phyloP scores from a whole-genome alignment of 306 rosid species.

The Mimosa pudica region DNA sequence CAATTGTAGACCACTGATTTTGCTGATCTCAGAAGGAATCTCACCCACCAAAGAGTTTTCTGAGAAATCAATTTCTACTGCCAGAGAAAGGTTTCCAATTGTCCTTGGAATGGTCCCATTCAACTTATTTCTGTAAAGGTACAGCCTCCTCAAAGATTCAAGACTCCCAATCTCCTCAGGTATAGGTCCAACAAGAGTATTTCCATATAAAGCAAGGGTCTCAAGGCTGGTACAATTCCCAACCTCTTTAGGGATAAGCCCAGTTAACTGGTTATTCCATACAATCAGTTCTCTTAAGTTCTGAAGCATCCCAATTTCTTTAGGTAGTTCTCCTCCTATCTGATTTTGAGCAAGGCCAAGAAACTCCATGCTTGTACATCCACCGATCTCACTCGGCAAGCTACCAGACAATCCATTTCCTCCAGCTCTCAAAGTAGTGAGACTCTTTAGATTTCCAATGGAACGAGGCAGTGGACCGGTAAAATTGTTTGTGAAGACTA shows the following conservation, averaged over 20 bases:
- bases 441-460: slow-evolving; percentile 74
- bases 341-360: slow-evolving; percentile 94
- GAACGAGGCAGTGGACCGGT: slow-evolving; percentile 76
- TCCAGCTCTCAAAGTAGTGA: slow-evolving; percentile 75
- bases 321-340: slow-evolving; percentile 74
- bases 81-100: slow-evolving; percentile 82
- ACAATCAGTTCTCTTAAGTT: slow-evolving; percentile 62
- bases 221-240: slow-evolving; percentile 77
- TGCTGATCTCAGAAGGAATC: slow-evolving; percentile 75
- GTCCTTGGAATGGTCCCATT: slow-evolving; percentile 95
- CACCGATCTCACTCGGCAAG: slow-evolving; percentile 74
- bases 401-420: slow-evolving; percentile 81
- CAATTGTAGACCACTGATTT: slow-evolving; percentile 62
- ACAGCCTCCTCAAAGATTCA: slow-evolving; percentile 65
- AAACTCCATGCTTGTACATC: slow-evolving; percentile 60
- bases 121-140: slow-evolving; percentile 72
- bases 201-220: slow-evolving; percentile 75
- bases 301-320: slow-evolving; percentile 77
- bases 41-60: slow-evolving; percentile 74
- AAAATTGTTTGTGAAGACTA: slow-evolving; percentile 75
- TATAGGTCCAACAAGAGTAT: slow-evolving; percentile 63
- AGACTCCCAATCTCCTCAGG: slow-evolving; percentile 82
- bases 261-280: slow-evolving; percentile 72
- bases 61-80: slow-evolving; percentile 73
- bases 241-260: slow-evolving; percentile 78